Base-by-base conservation (phyloP, 2,329 filamentous ascomycete species). In the Triangularia setosa region DNA sequence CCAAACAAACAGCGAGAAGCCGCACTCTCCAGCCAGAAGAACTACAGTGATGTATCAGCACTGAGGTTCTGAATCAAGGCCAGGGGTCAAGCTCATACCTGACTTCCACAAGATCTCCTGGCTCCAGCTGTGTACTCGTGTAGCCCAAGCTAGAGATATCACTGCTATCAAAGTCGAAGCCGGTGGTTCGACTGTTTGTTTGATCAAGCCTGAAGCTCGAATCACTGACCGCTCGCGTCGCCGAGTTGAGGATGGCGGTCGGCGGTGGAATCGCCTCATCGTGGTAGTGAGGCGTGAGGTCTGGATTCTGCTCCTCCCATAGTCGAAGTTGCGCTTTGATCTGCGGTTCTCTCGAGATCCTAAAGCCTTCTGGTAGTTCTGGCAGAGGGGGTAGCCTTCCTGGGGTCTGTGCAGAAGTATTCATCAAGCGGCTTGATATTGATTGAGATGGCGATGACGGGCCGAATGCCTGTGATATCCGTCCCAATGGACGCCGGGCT, bases 91-190 rank as follows among this genome's bases (percentile, higher is more conserved):
- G 65, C 24, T 30, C 72, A 59, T 66, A 80, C 78, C 73, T 77
- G 65, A 84, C 68, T 69, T 86, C 83, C 24, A 86, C 76, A 54
- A 86, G 72, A 67, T 85, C 83, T 52, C 84, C 84, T 2, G 81
- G 69, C 59, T 69, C 67, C 58, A 78, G 70, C 30, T 68, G 72
- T 14, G 72, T 69, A 63, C 70, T 74, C 65, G 69, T 70, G 2
- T 73, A 72, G 23, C 77, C 72, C 24, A 78, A 66, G 55, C 79
- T 77, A 24, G 72, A 70, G 24, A 78, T 65, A 60, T 78, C 77
- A 55, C 78, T 74, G 18, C 73, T 74, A 25, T 77, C 75, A 30
- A 77, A 76, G 27, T 78, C 64, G 1, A 74, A 72, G 23, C 73
- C 68, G 23, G 72, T 68, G 4, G 65, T 67, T 21, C 57, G 57